Percentiles rank a stretch among this genome's conserved stretches.
These are phyloP conservation scores for Venustampulla echinocandica DNA, from an alignment of 495 filamentous ascomycete genomes.

Conservation along the genomic window DNA sequence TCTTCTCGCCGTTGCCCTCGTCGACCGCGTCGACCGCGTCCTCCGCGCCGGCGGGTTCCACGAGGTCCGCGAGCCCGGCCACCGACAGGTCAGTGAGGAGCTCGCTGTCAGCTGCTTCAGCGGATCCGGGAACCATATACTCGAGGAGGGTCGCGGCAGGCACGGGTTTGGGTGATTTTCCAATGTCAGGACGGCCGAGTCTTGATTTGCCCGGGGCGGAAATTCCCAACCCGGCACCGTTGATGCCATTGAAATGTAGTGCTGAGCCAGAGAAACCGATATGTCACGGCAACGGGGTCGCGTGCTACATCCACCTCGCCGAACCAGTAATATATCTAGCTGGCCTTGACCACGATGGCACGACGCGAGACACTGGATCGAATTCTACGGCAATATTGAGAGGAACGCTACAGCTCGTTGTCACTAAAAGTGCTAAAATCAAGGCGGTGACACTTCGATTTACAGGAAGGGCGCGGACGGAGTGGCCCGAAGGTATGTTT, in stretches of 20 bases:
- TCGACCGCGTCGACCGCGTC: slow-evolving; percentile 11
- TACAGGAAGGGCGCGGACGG: slow-evolving; percentile 75
- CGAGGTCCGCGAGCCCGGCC: slow-evolving; percentile 14
- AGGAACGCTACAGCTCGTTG: slow-evolving; percentile 71
- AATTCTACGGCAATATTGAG: slow-evolving; percentile 68
- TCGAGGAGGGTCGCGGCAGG: slow-evolving; percentile 8
- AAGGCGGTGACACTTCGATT: slow-evolving; percentile 89
- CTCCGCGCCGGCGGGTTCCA: slow-evolving; percentile 15
- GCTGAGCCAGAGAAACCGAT: slow-evolving; percentile 54
- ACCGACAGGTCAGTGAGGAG: neutral
- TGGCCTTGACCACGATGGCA: slow-evolving; percentile 66
- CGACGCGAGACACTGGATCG: slow-evolving; percentile 21
- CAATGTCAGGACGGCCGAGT: slow-evolving; percentile 8
- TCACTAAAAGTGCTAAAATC: slow-evolving; percentile 87
- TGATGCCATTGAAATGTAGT: slow-evolving; percentile 11
- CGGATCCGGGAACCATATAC: slow-evolving; percentile 17
- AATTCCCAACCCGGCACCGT: slow-evolving; percentile 25
- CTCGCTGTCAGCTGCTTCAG: slow-evolving; percentile 12
- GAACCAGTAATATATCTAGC: slow-evolving; percentile 87
- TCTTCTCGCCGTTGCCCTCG: slow-evolving; percentile 24
- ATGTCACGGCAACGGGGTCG: slow-evolving; percentile 62
- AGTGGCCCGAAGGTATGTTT: slow-evolving; percentile 86
- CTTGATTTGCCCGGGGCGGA: neutral
- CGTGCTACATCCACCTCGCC: slow-evolving; percentile 66
- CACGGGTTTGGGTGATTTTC: neutral